These are phyloP conservation scores for Alnus rubra DNA, from an alignment of 306 rosid species.

Conservation along the genomic window DNA sequence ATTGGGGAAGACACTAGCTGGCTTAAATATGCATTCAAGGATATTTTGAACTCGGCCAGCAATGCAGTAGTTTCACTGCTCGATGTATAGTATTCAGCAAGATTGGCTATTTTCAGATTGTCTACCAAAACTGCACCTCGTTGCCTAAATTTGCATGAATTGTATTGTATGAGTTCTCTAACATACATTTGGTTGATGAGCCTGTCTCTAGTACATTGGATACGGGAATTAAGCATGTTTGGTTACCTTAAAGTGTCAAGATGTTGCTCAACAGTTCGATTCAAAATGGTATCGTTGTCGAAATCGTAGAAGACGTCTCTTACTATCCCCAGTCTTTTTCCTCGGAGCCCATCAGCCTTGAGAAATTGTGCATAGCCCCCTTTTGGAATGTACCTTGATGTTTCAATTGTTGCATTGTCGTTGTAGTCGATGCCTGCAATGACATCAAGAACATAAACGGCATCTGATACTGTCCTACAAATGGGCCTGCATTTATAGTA, in stretches of 20 bases:
- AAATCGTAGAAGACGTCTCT: conserved; percentile 28
- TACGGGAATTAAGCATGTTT: background rate
- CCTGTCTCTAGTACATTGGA: too few relatives aligned
- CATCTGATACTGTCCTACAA: conserved; percentile 51
- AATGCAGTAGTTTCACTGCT: conserved; percentile 4
- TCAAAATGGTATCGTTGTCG: conserved; percentile 1
- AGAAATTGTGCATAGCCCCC: conserved; percentile 42
- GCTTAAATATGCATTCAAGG: conserved; percentile 34
- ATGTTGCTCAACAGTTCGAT: conserved; percentile 27
- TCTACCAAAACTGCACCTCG: conserved; percentile 37
- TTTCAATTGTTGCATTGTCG: conserved; percentile 32
- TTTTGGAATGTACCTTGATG: conserved; percentile 38
- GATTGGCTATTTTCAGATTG: conserved; percentile 33
- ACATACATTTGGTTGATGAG: background rate
- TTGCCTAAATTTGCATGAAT: conserved; percentile 20
- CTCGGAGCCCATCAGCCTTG: conserved; percentile 25
- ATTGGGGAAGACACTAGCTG: conserved; percentile 32
- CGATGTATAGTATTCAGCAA: background rate
- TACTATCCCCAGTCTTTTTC: conserved; percentile 46
- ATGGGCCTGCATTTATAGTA: conserved; percentile 30
- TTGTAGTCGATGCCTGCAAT: conserved; percentile 44
- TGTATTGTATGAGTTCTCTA: background rate
- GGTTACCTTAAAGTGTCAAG: conserved; percentile 33
- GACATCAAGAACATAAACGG: conserved; percentile 48
- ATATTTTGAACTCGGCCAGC: conserved; percentile 35